phyloP scores from a whole-genome alignment of 2,329 filamentous ascomycete genomes.

The Microthyrium microscopicum region DNA sequence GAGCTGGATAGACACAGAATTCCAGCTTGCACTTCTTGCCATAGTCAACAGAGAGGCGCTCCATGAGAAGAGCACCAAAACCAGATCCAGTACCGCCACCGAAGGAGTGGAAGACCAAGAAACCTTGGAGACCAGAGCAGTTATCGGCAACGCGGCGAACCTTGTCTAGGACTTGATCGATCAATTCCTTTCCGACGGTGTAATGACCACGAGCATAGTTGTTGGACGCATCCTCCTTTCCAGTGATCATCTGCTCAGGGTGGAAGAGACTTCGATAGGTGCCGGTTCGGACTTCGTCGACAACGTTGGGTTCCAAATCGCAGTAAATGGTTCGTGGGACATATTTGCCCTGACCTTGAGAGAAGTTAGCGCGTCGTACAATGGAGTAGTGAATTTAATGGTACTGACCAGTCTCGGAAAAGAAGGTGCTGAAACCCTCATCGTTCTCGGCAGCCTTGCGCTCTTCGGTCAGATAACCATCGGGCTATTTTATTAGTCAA shows the following conservation, averaged over 20 bases:
- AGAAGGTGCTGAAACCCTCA: constrained; percentile 99
- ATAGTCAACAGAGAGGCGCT: constrained; percentile 96
- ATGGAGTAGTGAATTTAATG: constrained; percentile 8
- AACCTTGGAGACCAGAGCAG: constrained; percentile 95
- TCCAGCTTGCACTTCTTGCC: constrained; percentile 99
- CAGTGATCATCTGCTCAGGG: constrained; percentile 98
- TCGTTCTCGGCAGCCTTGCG: constrained; percentile 86
- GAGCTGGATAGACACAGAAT: constrained; percentile 97
- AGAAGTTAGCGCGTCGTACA: constrained; percentile 13
- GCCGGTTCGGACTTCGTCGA: constrained; percentile 97
- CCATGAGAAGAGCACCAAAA: constrained; percentile 96
- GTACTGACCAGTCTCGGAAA: constrained; percentile 88
- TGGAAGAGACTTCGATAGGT: constrained; percentile 94
- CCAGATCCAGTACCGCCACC: constrained; percentile 97
- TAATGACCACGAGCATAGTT: constrained; percentile 99
- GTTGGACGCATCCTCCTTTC: constrained; percentile 99
- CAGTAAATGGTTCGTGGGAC: constrained; percentile 98
- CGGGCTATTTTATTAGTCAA: constrained; percentile 47
- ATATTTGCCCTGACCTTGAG: constrained; percentile 86
- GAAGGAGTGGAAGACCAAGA: constrained; percentile 99
- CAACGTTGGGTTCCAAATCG: constrained; percentile 98
- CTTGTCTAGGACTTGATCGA: constrained; percentile 95
- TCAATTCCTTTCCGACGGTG: constrained; percentile 98
- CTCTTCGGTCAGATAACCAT: constrained; percentile 97
- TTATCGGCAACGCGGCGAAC: constrained; percentile 94